Evolutionary conservation across 306 rosid genomes (phyloP).

Genomic region (Acacia confusa): DNA sequence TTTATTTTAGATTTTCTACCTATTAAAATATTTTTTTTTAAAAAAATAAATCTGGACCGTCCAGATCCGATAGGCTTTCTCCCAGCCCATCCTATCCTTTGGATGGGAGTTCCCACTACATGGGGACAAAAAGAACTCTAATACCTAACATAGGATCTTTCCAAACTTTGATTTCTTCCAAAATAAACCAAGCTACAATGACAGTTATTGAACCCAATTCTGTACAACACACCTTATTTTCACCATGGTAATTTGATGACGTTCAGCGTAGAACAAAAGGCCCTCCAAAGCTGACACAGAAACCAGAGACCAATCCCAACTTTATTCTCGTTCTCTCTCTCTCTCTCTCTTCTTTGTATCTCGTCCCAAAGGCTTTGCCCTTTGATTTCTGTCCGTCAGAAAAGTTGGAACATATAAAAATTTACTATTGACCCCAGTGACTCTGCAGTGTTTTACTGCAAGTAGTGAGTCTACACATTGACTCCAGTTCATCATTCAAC

Average conservation of each 20-base stretch:
- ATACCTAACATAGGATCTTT: background rate
- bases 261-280: background rate
- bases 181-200: slow-evolving; percentile 3
- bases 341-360: background rate
- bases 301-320: background rate
- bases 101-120: too few species aligned
- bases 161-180: background rate
- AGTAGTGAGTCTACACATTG: background rate
- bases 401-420: background rate
- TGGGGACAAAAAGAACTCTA: background rate
- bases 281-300: background rate
- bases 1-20: too few species aligned
- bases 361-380: background rate
- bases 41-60: too few species aligned
- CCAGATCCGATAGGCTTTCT: too few species aligned
- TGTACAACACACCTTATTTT: background rate
- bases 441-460: background rate
- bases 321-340: too few species aligned
- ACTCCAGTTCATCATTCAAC: background rate
- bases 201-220: background rate
- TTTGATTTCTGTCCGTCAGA: background rate
- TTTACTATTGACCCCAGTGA: background rate
- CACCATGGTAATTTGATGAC: background rate
- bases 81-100: too few species aligned
- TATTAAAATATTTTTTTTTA: too few species aligned